Base-by-base conservation (phyloP, 2,329 filamentous ascomycete genomes). In the Aureobasidium subglaciale region DNA sequence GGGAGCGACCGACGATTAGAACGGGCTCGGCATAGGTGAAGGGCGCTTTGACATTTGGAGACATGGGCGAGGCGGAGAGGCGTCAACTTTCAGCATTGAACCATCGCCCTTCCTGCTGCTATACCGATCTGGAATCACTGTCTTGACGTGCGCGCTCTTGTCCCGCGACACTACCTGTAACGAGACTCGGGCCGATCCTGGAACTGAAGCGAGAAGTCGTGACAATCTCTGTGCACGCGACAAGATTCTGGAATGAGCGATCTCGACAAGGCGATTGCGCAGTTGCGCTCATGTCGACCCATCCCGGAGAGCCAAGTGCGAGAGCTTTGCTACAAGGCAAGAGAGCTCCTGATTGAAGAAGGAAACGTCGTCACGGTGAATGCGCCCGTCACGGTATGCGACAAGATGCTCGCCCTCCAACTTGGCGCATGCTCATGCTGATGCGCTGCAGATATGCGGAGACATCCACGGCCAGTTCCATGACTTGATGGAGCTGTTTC, bases 381-480 rank as follows among this genome's bases (percentile, higher is more conserved):
- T 68, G 92, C 92, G 59, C 92, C 92, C 20, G 92, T 97, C 58
- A 97, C 92, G 70, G 87, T 90, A 20, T 15, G 69, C 65, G 41
- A 73, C 76, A 54, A 64, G 69, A 52, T 69, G 65, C 38, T 72
- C 76, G 60, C 78, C 75, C 54, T 75, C 72, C 57, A 76, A 71
- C 15, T 73, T 49, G 42, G n/a, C 16, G 4, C n/a, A n/a, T 11
- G 9, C 4, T 30, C 13, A 15, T 53, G 8, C 50, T 54, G 10
- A 54, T 18, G 15, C 41, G 37, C n/a, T 3, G 16, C 58, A 88
- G 84, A 95, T 96, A 80, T 96, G 92, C 68, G 92, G 92, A 65
- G 92, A 96, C 68, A 96, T 97, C 57, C 92, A 97, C 68, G 91
- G 91, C 63, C 91, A 96, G 70, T 96, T 96, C 68, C 91, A 96